A percentile compares a stretch with the other conserved stretches of the same genome.
phyloP scores from a whole-genome alignment of 495 filamentous ascomycete species.

The Xylaria castorea region DNA sequence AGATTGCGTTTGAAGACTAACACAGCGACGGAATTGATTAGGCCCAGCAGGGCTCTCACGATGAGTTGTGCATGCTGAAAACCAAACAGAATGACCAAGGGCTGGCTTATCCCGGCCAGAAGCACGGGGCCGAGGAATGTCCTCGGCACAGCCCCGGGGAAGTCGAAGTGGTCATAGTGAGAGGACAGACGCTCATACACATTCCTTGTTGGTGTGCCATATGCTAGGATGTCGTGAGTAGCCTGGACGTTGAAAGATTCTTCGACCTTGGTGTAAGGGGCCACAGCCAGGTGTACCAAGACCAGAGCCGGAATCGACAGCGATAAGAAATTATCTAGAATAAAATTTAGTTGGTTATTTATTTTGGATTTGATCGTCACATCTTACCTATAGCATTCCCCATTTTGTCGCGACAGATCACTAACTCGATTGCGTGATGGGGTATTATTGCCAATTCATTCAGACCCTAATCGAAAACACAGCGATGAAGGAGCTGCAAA shows the following conservation, averaged over 20 bases:
- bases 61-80: constrained; percentile 53
- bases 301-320: constrained; percentile 70
- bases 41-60: constrained; percentile 80
- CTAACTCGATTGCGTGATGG: neutral
- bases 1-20: constrained; percentile 68
- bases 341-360: neutral
- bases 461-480: neutral
- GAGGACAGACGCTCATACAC: constrained; percentile 54
- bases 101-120: constrained; percentile 72
- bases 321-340: constrained; percentile 58
- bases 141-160: constrained; percentile 88
- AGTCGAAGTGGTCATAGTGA: constrained; percentile 88
- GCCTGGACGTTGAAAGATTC: constrained; percentile 99
- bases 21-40: constrained; percentile 76
- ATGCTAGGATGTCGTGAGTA: constrained; percentile 83
- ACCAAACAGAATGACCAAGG: constrained; percentile 59
- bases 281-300: constrained; percentile 73
- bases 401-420: constrained; percentile 19
- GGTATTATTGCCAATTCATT: neutral
- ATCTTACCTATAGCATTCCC: constrained; percentile 22
- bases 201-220: constrained; percentile 71
- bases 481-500: neutral
- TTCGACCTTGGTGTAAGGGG: constrained; percentile 98
- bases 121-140: constrained; percentile 83
- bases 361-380: neutral